Base-by-base conservation (phyloP, 176 grass and related monocot genomes). In the Carex cristatella region DNA sequence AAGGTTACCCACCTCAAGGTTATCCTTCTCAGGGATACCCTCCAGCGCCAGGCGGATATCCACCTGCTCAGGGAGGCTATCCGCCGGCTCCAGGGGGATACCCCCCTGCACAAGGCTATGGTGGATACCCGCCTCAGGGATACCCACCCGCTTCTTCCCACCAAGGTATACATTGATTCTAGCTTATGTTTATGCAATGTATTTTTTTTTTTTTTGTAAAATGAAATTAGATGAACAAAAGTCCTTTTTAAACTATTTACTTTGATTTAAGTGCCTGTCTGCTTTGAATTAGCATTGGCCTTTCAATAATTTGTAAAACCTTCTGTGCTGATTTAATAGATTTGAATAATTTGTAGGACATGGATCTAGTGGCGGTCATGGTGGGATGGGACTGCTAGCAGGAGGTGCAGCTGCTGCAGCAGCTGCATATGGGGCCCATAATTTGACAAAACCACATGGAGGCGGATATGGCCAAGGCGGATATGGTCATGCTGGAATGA, bases 331-430 rank as follows among this genome's bases (percentile, higher is more conserved):
- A 32, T 77, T 54, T 15, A 11, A 18, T 16, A 32, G 5, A 53
- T 38, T 42, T 83, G 38, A 32, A 46, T 27, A 64, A 61, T 82
- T 65, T 82, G 32, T 46, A 48, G 38, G 59, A 15, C 46, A 93
- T 4, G 92, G 91, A 61, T 62, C 57, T 0, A 48, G 44, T 0
- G 56, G 84, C 42, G 44, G 83, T 64, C 84, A 88, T 44, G 86
- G 81, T 0, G 86, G 87, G 0, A 89, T 88, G 92, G 94, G 85
- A 7, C 46, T 92, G 84, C 89, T 97, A 3, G 86, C 86, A 19
- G 94, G 92, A 85, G 94, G 92, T 10, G 94, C 92, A 4, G 94
- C 86, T 0, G 92, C 92, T 0, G 94, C 92, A 0, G 94, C 94
- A 0, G 89, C 86, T 28, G 94, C 89, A 8, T 97, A 94, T 44